Base-by-base conservation (phyloP, 345 rosid genomes). In the Sisymbrium irio region DNA sequence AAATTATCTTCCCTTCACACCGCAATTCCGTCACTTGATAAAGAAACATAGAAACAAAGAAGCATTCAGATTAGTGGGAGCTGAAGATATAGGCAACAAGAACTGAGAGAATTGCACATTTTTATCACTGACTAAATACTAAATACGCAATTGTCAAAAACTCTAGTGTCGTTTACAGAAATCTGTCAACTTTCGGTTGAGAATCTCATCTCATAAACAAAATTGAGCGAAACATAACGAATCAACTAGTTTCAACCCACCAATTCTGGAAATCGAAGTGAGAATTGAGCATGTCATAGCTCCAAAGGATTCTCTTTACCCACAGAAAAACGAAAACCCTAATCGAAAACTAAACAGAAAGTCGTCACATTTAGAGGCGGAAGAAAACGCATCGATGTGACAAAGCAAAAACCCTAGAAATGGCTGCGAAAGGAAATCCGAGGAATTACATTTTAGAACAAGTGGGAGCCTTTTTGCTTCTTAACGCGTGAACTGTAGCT, bases 321-420 rank as follows among this genome's bases (percentile, higher is more conserved):
- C 18, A 69, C 22, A 33, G 18, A 2, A 0, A 22, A 63, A 41
- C 49, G 58, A 70, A 76, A 55, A n/a, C 55, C 54, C 76, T 12
- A 55, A 36, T 55, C 65, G 46, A 70, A 54, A 53, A 45, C 64
- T 27, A 42, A 42, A 15, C 25, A 27, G 54, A 4, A 65, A 63
- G 44, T 17, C 5, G 41, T 9, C 36, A 8, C 0, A 62, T 37
- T 54, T 27, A n/a, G 42, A 69, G 18, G 66, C 0, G 10, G 28
- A 14, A 64, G 69, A 46, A 47, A 73, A 19, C 36, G 58, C 37
- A 65, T 56, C 19, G 20, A 32, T 57, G 53, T 25, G 58, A 28
- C 20, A 45, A 44, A n/a, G 42, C 8, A 49, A 64, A 76, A 77
- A 77, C 62, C 80, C 80, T 65, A 69, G 62, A 76, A 63, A 70